Evolutionary conservation across 148 eudicot genomes (phyloP).

Genomic region (Pouteria glomerata): DNA sequence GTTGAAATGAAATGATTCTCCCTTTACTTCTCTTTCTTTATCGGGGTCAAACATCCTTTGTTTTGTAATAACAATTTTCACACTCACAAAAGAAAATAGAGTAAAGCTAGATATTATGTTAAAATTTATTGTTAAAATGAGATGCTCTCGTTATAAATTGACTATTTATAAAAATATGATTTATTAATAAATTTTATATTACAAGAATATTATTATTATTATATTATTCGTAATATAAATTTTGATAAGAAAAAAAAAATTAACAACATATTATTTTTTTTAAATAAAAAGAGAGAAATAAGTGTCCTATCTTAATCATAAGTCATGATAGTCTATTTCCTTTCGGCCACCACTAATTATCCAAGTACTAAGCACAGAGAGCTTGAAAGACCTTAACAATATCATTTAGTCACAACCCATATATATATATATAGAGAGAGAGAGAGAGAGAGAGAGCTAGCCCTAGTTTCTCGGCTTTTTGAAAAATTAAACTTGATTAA

Average conservation of each 20-base stretch:
- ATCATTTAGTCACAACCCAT: neutral
- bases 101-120: too few species aligned
- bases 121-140: too few species aligned
- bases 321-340: constrained; percentile 12
- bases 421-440: too few species aligned
- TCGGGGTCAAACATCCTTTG: constrained; percentile 1
- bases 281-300: neutral
- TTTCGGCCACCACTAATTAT: constrained; percentile 16
- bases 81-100: neutral
- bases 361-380: neutral
- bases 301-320: constrained; percentile 5
- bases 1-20: neutral
- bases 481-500: neutral
- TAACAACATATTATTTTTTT: too few species aligned
- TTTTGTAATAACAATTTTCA: neutral
- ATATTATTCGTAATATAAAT: too few species aligned
- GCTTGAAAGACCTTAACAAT: neutral
- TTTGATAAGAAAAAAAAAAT: too few species aligned
- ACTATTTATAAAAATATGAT: too few species aligned
- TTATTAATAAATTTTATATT: too few species aligned
- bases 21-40: neutral
- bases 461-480: neutral
- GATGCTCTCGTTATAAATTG: too few species aligned
- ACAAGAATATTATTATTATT: too few species aligned
- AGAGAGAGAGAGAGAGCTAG: too few species aligned